Base-by-base conservation (phyloP, 164 flowering plant genomes). In the Brasenia schreberi region DNA sequence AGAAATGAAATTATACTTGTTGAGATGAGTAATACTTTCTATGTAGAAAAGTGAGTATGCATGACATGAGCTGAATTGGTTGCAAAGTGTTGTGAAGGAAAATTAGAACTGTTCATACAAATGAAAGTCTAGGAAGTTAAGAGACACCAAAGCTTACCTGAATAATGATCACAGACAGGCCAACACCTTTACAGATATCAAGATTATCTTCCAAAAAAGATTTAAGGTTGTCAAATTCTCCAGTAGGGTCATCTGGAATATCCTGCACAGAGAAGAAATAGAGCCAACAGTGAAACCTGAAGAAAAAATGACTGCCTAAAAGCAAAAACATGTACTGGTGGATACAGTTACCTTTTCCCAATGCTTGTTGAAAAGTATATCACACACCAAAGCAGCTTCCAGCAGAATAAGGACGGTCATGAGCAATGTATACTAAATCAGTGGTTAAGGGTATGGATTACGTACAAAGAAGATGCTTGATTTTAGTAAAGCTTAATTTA, bases 211-310 rank as follows among this genome's bases (percentile, higher is more conserved):
- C 78, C 66, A 91, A 75, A 64, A 91, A 91, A 49, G 72, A 65
- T 27, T 76, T 75, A 49, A 88, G 69, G 43, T 68, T 81, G 6
- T 82, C 78, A 72, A 88, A 83, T 75, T 87, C 85, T 69, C 93
- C 97, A 64, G 97, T 91, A 43, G 96, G 84, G 68, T 91, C 96
- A 72, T 56, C 65, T 67, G 97, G 97, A 77, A 90, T 80, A 75
- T 83, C 92, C 97, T 90, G 78, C 18, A 9, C 58, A 71, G 62
- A 10, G 19, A 52, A 4, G 19, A 18, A 70, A 68, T 52, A 68
- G 18, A 19, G 18, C 52, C 49, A 17, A 27, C 16, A 10, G 18
- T 12, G 11, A 53, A 44, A 0, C 62, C 18, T 5, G 33, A 16
- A 7, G 18, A 61, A 61, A 9, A 11, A 2, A 3, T 61, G 10